Percentiles rank a stretch among this genome's conserved stretches.
Conservation (phyloP, 176 grass and related monocot genomes). For the Panicum miliaceum region DNA sequence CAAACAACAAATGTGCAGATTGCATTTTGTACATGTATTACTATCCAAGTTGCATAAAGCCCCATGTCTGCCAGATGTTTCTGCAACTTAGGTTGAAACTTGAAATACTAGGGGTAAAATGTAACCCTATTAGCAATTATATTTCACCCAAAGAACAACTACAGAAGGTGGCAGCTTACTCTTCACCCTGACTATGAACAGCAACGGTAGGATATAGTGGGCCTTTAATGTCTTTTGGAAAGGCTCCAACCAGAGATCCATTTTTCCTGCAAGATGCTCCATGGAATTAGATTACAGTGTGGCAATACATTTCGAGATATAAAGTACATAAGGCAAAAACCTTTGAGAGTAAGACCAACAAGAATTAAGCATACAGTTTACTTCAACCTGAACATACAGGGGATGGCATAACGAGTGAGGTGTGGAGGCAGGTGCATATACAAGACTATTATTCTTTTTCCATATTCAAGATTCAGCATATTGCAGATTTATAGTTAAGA, state of each 20-base stretch:
- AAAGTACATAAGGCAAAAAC: slow-evolving; percentile 10
- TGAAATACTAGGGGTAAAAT: slow-evolving; percentile 1
- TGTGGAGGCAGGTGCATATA: slow-evolving; percentile 12
- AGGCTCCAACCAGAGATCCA: slow-evolving; percentile 68
- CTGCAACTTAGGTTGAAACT: slow-evolving; percentile 24
- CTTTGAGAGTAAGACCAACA: slow-evolving; percentile 1
- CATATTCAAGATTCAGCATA: slow-evolving; percentile 16
- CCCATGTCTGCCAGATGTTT: not conserved
- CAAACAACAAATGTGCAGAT: slow-evolving; percentile 15
- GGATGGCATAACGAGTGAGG: slow-evolving; percentile 13
- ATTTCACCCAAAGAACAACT: not conserved
- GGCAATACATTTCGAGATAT: slow-evolving; percentile 15
- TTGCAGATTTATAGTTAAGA: not conserved
- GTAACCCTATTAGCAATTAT: slow-evolving; percentile 22
- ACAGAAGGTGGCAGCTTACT: slow-evolving; percentile 57
- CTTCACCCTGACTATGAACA: slow-evolving; percentile 92
- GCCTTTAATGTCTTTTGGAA: slow-evolving; percentile 81
- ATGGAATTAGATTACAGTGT: slow-evolving; percentile 21
- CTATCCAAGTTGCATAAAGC: slow-evolving; percentile 24
- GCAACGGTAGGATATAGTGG: slow-evolving; percentile 83
- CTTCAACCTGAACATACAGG: slow-evolving; percentile 24
- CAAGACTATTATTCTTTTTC: slow-evolving; percentile 15
- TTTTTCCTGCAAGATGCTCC: slow-evolving; percentile 74
- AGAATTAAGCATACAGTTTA: slow-evolving; percentile 22
- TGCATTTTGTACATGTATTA: slow-evolving; percentile 4